phyloP scores from a whole-genome alignment of 495 filamentous ascomycete genomes.

The Mytilinidion resinicola region DNA sequence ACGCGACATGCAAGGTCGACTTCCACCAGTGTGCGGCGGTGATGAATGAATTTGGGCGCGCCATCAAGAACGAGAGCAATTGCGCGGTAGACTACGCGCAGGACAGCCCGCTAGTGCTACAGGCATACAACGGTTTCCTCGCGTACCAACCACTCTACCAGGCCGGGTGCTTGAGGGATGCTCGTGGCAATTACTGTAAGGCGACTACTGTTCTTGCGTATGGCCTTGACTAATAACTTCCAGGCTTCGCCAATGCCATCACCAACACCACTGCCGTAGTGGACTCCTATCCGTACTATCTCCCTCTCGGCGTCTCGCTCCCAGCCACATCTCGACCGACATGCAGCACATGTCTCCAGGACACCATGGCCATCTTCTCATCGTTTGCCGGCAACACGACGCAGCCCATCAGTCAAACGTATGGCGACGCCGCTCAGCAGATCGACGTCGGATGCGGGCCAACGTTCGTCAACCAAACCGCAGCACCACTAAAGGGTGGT shows the following conservation, averaged over 20 bases:
- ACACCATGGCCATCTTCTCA: slow-evolving; percentile 35
- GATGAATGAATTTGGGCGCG: slow-evolving; percentile 53
- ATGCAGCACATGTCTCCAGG: slow-evolving; percentile 36
- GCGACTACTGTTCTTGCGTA: no score
- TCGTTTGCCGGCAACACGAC: slow-evolving; percentile 31
- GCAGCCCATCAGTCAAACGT: slow-evolving; percentile 34
- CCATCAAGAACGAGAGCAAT: slow-evolving; percentile 50
- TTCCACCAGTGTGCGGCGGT: slow-evolving; percentile 51
- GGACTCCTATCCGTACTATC: slow-evolving; percentile 72
- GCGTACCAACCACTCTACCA: slow-evolving; percentile 69
- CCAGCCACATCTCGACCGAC: slow-evolving; percentile 56
- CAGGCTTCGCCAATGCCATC: slow-evolving; percentile 72
- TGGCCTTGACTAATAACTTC: background rate
- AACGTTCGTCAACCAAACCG: slow-evolving; percentile 31
- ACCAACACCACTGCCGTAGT: slow-evolving; percentile 62
- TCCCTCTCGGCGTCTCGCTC: slow-evolving; percentile 69
- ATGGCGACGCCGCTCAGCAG: slow-evolving; percentile 33
- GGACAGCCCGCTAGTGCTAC: slow-evolving; percentile 61
- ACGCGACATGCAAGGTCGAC: slow-evolving; percentile 62
- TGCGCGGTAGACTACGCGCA: slow-evolving; percentile 65
- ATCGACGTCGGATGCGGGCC: slow-evolving; percentile 35
- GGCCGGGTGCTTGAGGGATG: slow-evolving; percentile 66
- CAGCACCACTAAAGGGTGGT: slow-evolving; percentile 21
- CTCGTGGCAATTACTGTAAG: slow-evolving; percentile 53
- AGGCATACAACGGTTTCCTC: slow-evolving; percentile 66